A percentile compares a stretch with the other conserved stretches of the same genome.
Conservation (phyloP, 1,139 yeast species). For the Taphrina pruni region DNA sequence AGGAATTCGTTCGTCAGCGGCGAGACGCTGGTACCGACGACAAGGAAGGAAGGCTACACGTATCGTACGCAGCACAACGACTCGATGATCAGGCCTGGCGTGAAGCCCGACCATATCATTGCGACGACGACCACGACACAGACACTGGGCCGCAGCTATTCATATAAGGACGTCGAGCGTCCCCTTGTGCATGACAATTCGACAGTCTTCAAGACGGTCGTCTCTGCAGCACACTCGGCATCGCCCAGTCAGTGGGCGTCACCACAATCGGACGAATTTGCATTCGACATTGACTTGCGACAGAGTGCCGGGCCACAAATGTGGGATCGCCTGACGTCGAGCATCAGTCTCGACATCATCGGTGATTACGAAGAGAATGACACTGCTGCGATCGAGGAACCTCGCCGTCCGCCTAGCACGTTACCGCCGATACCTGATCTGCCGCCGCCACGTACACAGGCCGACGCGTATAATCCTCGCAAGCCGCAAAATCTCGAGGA, state of each 20-base stretch:
- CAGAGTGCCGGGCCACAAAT: slow-evolving; percentile 7
- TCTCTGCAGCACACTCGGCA: slow-evolving; percentile 16
- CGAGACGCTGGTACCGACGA: not conserved
- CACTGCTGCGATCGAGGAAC: not conserved
- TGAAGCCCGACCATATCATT: slow-evolving; percentile 5
- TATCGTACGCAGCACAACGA: slow-evolving; percentile 1
- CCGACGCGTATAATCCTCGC: slow-evolving; percentile 1
- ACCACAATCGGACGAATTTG: slow-evolving; percentile 6
- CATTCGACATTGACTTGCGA: not conserved
- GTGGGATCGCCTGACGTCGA: slow-evolving; percentile 12
- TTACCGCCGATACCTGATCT: slow-evolving; percentile 34
- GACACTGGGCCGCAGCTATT: slow-evolving; percentile 12
- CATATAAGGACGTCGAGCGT: slow-evolving; percentile 1
- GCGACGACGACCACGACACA: slow-evolving; percentile 27
- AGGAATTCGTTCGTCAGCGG: slow-evolving; percentile 4
- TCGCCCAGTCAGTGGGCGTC: not conserved
- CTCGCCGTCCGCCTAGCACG: slow-evolving; percentile 23
- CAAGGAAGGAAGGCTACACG: not conserved
- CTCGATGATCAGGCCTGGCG: not conserved
- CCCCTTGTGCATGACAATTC: slow-evolving; percentile 8
- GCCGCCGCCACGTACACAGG: slow-evolving; percentile 18
- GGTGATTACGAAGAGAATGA: slow-evolving; percentile 17
- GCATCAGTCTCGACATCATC: slow-evolving; percentile 23
- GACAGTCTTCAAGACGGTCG: not conserved
- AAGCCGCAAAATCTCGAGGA: slow-evolving; percentile 4